These are phyloP conservation scores for Alternaria solani DNA, from an alignment of 2,329 filamentous ascomycete species.

Conservation along the genomic window DNA sequence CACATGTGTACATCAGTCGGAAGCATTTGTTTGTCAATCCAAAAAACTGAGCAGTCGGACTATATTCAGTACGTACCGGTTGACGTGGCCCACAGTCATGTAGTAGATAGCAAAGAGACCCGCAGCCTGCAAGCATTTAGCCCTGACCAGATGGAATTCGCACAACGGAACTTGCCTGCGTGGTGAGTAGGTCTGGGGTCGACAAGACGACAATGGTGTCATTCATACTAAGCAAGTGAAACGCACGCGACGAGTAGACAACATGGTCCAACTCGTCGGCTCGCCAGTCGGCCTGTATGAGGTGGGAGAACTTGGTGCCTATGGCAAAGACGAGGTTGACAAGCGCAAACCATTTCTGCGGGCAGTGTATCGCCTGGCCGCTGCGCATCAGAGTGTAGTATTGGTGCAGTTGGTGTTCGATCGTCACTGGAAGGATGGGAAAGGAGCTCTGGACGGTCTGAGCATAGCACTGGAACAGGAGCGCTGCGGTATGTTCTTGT, in stretches of 20 bases:
- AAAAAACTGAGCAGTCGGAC: too few species aligned
- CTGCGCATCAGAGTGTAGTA: conserved; percentile 15
- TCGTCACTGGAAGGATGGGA: conserved; percentile 26
- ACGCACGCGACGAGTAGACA: conserved; percentile 40
- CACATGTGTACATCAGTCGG: neutral
- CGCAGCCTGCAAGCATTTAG: conserved; percentile 15
- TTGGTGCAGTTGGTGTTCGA: conserved; percentile 14
- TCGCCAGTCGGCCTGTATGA: conserved; percentile 31
- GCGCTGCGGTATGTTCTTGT: conserved; percentile 22
- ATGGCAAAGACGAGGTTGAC: conserved; percentile 54
- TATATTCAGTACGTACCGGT: neutral
- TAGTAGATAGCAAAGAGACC: conserved; percentile 49
- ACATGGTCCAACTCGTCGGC: conserved; percentile 37
- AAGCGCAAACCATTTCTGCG: conserved; percentile 42
- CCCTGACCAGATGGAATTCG: conserved; percentile 4
- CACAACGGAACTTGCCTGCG: conserved; percentile 19
- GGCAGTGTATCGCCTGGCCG: conserved; percentile 6
- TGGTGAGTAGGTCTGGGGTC: conserved; percentile 25
- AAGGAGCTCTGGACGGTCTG: conserved; percentile 37
- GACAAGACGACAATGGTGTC: conserved; percentile 35
- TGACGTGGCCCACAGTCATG: conserved; percentile 47
- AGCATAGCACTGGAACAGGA: conserved; percentile 41
- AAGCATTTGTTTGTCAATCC: neutral
- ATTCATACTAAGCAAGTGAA: conserved; percentile 20
- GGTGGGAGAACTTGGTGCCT: conserved; percentile 43